phyloP scores from a whole-genome alignment of 2,329 filamentous ascomycete genomes.

The Thelonectria discophora region DNA sequence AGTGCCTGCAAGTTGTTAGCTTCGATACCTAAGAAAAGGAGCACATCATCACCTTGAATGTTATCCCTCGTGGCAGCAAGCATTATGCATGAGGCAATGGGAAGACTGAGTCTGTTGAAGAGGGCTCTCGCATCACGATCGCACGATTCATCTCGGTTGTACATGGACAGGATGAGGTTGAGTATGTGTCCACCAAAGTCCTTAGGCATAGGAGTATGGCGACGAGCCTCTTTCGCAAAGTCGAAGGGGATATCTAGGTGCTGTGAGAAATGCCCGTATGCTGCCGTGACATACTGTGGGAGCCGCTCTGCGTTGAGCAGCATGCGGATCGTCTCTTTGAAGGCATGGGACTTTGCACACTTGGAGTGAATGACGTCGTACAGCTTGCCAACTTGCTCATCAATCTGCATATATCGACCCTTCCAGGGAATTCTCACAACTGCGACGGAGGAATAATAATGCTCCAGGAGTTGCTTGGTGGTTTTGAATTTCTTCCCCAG shows the following conservation, averaged over 20 bases:
- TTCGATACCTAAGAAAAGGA: no score
- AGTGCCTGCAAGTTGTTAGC: neutral
- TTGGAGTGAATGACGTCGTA: constrained; percentile 6
- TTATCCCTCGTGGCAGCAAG: constrained; percentile 5
- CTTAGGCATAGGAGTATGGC: constrained; percentile 3
- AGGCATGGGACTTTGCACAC: constrained; percentile 8
- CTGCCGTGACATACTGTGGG: constrained; percentile 11
- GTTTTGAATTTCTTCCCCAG: constrained; percentile 2
- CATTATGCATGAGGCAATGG: constrained; percentile 9
- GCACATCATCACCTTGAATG: neutral
- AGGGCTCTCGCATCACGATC: neutral
- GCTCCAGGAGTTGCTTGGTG: constrained; percentile 15
- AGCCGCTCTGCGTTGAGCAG: constrained; percentile 13
- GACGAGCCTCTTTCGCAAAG: constrained; percentile 13
- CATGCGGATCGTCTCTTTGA: constrained; percentile 19
- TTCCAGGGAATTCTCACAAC: constrained; percentile 12
- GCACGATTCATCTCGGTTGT: neutral
- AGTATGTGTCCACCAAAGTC: constrained; percentile 15
- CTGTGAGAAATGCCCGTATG: constrained; percentile 14
- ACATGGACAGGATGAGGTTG: constrained; percentile 19
- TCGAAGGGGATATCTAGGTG: constrained; percentile 8
- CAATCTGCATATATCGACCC: constrained; percentile 22
- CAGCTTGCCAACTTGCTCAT: constrained; percentile 16
- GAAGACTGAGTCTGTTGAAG: neutral
- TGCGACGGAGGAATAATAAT: constrained; percentile 19